Percentiles rank a stretch among this genome's conserved stretches.
Conservation (phyloP, 139 green algal genomes). For the Dunaliella sp. region DNA sequence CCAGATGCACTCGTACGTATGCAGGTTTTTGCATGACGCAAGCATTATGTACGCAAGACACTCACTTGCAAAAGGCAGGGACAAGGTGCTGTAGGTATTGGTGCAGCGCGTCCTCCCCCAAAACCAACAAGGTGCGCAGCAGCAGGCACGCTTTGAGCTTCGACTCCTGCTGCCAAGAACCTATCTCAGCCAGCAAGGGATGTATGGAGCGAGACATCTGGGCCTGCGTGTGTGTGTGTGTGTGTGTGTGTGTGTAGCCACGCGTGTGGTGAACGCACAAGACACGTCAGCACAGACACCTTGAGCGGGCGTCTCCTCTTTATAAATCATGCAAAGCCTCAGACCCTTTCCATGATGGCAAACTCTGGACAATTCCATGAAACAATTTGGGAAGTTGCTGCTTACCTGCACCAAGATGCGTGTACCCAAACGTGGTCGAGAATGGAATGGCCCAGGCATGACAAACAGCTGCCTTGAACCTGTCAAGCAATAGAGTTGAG, state of each 20-base stretch:
- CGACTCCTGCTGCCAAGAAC: constrained; percentile 40
- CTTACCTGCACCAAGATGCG: constrained; percentile 42
- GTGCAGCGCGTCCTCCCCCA: constrained; percentile 33
- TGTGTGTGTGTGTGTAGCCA: neutral
- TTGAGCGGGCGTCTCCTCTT: too few species aligned
- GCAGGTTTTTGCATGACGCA: neutral
- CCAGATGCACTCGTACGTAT: too few species aligned
- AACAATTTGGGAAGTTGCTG: too few species aligned
- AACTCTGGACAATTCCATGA: too few species aligned
- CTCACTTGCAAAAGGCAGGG: constrained; percentile 37
- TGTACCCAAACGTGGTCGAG: constrained; percentile 37
- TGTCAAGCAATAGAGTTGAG: neutral
- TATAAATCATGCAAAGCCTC: too few species aligned
- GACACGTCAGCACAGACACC: neutral
- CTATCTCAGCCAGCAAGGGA: constrained; percentile 39
- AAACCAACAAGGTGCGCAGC: constrained; percentile 41
- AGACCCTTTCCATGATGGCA: too few species aligned
- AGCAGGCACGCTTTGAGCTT: constrained; percentile 28
- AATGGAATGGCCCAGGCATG: constrained; percentile 35
- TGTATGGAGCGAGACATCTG: constrained; percentile 38
- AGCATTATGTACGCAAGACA: too few species aligned
- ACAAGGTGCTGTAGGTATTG: constrained; percentile 42
- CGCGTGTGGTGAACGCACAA: neutral
- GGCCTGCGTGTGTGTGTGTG: constrained; percentile 11
- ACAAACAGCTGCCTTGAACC: constrained; percentile 16